Percentiles rank a stretch among this genome's conserved stretches.
Evolutionary conservation across 192 early-diverging fungal species (phyloP).

Genomic region (Powellomyces hirtus): DNA sequence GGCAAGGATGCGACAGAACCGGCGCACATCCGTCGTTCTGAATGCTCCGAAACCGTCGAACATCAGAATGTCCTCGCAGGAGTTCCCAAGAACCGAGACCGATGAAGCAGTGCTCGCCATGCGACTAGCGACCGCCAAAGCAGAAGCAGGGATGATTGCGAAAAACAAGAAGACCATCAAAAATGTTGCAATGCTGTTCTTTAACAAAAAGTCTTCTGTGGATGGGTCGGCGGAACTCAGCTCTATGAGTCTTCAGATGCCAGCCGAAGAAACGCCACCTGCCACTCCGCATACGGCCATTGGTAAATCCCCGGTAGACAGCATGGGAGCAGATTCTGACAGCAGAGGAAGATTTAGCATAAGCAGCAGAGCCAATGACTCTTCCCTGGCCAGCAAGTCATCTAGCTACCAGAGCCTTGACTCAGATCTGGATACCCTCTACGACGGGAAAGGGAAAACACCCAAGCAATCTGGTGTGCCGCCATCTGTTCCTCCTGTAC

Average conservation of each 20-base stretch:
- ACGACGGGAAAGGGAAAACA: conserved; percentile 17
- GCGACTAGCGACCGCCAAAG: conserved; percentile 5
- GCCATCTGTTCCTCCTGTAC: background rate
- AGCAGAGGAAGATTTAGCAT: background rate
- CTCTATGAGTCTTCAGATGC: too few relatives aligned
- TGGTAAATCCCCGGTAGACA: too few relatives aligned
- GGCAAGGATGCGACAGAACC: conserved; percentile 15
- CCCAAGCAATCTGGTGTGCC: background rate
- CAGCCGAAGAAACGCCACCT: too few relatives aligned
- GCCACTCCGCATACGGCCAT: too few relatives aligned
- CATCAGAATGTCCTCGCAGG: conserved; percentile 28
- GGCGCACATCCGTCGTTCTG: conserved; percentile 32
- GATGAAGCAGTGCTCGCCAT: conserved; percentile 27
- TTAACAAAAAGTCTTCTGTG: conserved; percentile 21
- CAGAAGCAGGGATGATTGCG: background rate
- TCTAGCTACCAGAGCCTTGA: conserved; percentile 14
- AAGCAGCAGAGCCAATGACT: background rate
- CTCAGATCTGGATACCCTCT: conserved; percentile 25
- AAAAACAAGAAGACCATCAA: conserved; percentile 30
- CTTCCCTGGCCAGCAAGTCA: background rate
- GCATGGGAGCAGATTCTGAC: background rate
- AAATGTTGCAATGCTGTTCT: conserved; percentile 35
- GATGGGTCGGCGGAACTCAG: background rate
- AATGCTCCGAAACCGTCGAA: conserved; percentile 21
- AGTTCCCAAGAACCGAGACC: conserved; percentile 43